phyloP scores from a whole-genome alignment of 352 stramenopile genomes.

The Phytophthora sojae region DNA sequence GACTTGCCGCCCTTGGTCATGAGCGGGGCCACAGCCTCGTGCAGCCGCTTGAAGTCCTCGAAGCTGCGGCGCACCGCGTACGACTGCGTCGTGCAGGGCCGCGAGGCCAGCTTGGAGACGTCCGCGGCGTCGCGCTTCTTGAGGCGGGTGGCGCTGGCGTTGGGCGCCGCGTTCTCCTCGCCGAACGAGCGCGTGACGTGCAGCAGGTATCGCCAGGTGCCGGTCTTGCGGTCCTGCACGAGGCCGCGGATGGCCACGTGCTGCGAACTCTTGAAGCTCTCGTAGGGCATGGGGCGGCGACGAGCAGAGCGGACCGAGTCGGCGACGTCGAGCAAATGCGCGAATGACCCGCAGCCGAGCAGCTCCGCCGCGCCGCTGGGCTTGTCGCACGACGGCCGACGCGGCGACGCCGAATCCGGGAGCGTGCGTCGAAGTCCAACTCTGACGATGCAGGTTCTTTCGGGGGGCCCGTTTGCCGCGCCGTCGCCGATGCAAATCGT shows the following conservation, averaged over 20 bases:
- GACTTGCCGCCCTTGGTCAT: constrained; percentile 68
- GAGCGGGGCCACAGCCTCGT: constrained; percentile 57
- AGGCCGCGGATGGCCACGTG: constrained; percentile 74
- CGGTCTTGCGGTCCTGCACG: constrained; percentile 67
- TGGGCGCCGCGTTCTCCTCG: constrained; percentile 1
- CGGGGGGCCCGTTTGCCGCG: constrained; percentile 24
- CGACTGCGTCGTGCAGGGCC: constrained; percentile 53
- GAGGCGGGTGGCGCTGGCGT: background rate
- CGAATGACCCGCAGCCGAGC: constrained; percentile 24
- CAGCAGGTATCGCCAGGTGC: constrained; percentile 76
- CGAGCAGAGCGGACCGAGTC: background rate
- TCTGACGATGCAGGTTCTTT: constrained; percentile 16
- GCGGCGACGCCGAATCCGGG: constrained; percentile 20
- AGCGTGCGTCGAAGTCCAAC: constrained; percentile 40
- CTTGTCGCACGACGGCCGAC: constrained; percentile 28
- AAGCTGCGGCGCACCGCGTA: constrained; percentile 77
- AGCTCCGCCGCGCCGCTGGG: background rate
- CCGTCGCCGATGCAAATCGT: background rate
- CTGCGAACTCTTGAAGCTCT: constrained; percentile 78
- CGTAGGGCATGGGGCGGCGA: constrained; percentile 84
- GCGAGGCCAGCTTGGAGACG: background rate
- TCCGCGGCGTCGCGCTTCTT: constrained; percentile 24
- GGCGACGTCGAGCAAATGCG: constrained; percentile 22
- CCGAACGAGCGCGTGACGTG: constrained; percentile 55
- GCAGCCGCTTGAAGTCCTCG: constrained; percentile 81